Conservation (phyloP, 495 filamentous ascomycete genomes). For the Penicillium longicatenatum region DNA sequence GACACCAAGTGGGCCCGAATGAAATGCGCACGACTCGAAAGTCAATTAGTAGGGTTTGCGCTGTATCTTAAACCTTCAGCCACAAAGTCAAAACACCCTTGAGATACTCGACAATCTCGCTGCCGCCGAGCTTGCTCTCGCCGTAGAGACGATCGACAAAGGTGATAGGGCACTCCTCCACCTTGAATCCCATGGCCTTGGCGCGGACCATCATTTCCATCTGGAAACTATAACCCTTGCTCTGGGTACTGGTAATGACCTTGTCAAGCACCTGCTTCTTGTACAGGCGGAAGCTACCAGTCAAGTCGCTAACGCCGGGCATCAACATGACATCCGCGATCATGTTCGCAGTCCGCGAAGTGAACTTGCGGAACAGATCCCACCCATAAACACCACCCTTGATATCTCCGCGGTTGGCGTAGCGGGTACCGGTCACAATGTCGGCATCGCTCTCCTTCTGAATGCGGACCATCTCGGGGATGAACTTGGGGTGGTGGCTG, state of each 20-base stretch:
- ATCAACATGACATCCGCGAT: conserved; percentile 92
- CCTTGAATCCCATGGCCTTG: conserved; percentile 86
- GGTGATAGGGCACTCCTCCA: conserved; percentile 90
- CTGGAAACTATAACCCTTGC: conserved; percentile 97
- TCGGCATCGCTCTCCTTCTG: conserved; percentile 76
- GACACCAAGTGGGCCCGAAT: conserved; percentile 12
- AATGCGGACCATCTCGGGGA: conserved; percentile 79
- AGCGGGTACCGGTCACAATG: conserved; percentile 95
- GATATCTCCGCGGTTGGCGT: conserved; percentile 62
- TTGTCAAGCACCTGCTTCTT: conserved; percentile 87
- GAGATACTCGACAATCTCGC: conserved; percentile 97
- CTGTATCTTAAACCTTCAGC: conserved; percentile 69
- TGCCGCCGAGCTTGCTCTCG: conserved; percentile 90
- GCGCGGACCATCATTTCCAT: conserved; percentile 97
- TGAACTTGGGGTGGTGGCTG: conserved; percentile 97
- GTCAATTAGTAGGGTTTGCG: conserved; percentile 6
- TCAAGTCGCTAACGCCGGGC: conserved; percentile 95
- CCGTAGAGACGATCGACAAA: conserved; percentile 97
- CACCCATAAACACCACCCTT: conserved; percentile 94
- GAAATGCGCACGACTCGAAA: conserved; percentile 12
- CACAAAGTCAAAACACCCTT: conserved; percentile 91
- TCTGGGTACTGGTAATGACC: conserved; percentile 82
- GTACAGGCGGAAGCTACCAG: conserved; percentile 91
- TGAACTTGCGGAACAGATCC: conserved; percentile 96
- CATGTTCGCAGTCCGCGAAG: conserved; percentile 86